Evolutionary conservation across 2,329 filamentous ascomycete genomes (phyloP).

Genomic region (Fusarium sp.): DNA sequence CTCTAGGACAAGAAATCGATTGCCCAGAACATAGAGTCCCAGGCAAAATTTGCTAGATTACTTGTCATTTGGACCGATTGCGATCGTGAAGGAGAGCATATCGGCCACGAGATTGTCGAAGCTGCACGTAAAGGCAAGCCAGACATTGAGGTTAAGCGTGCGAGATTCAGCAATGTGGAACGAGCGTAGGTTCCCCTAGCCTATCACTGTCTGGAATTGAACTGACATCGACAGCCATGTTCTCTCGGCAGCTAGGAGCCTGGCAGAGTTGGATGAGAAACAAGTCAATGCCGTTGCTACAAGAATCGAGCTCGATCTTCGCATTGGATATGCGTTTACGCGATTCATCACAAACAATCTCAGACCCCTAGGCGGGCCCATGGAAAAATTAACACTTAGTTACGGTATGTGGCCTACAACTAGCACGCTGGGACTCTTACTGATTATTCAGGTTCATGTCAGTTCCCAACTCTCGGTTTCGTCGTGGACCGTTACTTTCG

Average conservation of each 20-base stretch:
- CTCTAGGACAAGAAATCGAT: conserved; percentile 79
- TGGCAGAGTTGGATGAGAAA: conserved; percentile 81
- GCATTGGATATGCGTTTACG: conserved; percentile 93
- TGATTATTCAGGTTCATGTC: conserved; percentile 76
- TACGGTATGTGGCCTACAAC: conserved; percentile 68
- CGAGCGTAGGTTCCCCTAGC: conserved; percentile 69
- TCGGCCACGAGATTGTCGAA: conserved; percentile 88
- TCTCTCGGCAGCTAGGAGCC: conserved; percentile 80
- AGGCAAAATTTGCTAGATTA: conserved; percentile 77
- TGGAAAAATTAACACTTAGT: conserved; percentile 76
- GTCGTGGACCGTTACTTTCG: conserved; percentile 96
- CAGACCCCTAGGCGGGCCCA: conserved; percentile 74
- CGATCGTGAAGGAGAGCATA: conserved; percentile 96
- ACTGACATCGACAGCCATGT: conserved; percentile 73
- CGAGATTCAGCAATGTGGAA: conserved; percentile 96
- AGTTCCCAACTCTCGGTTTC: conserved; percentile 96
- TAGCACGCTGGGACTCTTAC: neutral
- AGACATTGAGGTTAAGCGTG: conserved; percentile 82
- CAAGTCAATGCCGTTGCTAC: conserved; percentile 90
- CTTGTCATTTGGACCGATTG: conserved; percentile 99
- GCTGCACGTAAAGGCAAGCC: conserved; percentile 81
- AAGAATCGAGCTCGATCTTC: conserved; percentile 90
- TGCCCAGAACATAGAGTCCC: conserved; percentile 83
- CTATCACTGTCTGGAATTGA: too few relatives aligned
- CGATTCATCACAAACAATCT: conserved; percentile 85